Conservation (phyloP, 345 rosid species). For the Adansonia digitata region DNA sequence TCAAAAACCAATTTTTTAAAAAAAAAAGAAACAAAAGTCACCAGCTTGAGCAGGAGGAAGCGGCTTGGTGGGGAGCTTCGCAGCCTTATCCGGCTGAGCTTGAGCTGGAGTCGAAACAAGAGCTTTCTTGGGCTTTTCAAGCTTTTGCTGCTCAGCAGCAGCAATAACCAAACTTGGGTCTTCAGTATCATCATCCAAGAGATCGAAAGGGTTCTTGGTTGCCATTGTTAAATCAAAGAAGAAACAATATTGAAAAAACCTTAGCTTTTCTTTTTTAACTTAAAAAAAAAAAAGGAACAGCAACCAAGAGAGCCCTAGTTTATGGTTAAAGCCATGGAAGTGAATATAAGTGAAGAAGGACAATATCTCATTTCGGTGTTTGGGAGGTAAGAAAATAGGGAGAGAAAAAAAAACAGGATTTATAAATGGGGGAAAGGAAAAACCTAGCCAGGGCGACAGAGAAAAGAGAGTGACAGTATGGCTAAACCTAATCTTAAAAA, state of each 20-base stretch:
- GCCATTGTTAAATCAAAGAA: conserved; percentile 40
- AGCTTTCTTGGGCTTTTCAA: conserved; percentile 59
- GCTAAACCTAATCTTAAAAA: conserved; percentile 37
- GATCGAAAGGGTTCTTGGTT: conserved; percentile 80
- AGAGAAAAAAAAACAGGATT: not conserved
- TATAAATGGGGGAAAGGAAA: conserved; percentile 10
- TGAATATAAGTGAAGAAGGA: not conserved
- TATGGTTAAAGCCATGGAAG: conserved; percentile 31
- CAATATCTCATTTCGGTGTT: not conserved
- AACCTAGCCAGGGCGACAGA: conserved; percentile 59
- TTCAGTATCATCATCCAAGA: conserved; percentile 75
- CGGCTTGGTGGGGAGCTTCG: conserved; percentile 79
- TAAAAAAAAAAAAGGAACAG: conserved; percentile 5
- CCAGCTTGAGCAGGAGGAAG: conserved; percentile 79
- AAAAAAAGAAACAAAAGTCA: conserved; percentile 16
- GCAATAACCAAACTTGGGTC: conserved; percentile 64
- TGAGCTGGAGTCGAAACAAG: conserved; percentile 28
- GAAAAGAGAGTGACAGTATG: not conserved
- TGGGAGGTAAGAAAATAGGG: conserved; percentile 1
- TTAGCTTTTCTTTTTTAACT: not conserved
- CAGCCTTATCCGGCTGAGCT: conserved; percentile 42
- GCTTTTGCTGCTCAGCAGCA: conserved; percentile 36
- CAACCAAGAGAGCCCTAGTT: conserved; percentile 37
- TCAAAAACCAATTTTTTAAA: not conserved
- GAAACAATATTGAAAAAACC: conserved; percentile 3